These are phyloP conservation scores for Histomonas meleagridis DNA, from an alignment of 208 protist species.

Conservation along the genomic window DNA sequence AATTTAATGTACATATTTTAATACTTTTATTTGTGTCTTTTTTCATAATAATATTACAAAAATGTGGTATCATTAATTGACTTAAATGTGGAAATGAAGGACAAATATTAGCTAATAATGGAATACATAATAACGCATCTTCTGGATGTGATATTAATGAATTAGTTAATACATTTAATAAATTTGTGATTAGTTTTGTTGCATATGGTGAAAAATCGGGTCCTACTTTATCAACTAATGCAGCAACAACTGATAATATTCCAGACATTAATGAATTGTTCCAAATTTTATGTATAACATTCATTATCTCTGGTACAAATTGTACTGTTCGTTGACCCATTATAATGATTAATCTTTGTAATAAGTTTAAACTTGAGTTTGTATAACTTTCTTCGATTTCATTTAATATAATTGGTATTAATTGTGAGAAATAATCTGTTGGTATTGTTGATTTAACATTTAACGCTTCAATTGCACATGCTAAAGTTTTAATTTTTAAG, in stretches of 20 bases:
- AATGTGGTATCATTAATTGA: not conserved
- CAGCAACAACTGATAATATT: not conserved
- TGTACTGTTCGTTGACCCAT: not conserved
- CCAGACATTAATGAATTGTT: not conserved
- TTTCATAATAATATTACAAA: not conserved
- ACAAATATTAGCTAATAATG: not conserved
- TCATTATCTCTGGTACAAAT: not conserved
- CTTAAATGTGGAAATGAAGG: not conserved
- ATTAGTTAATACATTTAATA: not conserved
- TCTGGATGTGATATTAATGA: not conserved
- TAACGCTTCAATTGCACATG: not conserved
- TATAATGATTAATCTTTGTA: not conserved
- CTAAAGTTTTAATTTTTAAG: not conserved
- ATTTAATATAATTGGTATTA: not conserved
- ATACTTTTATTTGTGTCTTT: not conserved
- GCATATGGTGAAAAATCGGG: not conserved
- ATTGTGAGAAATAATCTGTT: not conserved
- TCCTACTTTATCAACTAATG: not conserved
- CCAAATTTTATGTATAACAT: not conserved
- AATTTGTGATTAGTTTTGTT: not conserved
- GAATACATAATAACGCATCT: not conserved
- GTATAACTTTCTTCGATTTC: not conserved
- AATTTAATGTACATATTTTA: not conserved
- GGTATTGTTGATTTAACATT: not conserved
- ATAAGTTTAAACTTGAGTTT: not conserved